These are phyloP conservation scores for Cydonia oblonga DNA, from an alignment of 331 rosid genomes.

Conservation along the genomic window DNA sequence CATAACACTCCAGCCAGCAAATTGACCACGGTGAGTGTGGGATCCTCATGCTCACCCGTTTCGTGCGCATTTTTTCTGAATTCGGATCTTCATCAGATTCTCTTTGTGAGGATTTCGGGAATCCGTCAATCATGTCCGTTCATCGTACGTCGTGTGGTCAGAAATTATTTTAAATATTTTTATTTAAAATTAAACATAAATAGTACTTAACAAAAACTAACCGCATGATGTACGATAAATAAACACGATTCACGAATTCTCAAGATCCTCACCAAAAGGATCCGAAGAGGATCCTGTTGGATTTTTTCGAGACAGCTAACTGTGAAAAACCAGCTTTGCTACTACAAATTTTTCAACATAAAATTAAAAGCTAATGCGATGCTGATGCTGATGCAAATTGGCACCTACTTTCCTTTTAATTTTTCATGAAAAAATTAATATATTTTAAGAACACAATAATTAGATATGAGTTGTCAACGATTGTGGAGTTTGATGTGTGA, in stretches of 20 bases:
- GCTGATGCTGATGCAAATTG: background rate
- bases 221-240: too few relatives aligned
- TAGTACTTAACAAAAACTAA: too few relatives aligned
- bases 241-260: too few relatives aligned
- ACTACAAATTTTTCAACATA: background rate
- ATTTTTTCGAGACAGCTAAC: background rate
- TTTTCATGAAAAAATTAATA: background rate
- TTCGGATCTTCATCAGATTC: too few relatives aligned
- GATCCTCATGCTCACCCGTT: background rate
- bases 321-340: background rate
- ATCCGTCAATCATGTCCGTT: too few relatives aligned
- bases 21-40: background rate
- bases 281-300: too few relatives aligned
- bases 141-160: too few relatives aligned
- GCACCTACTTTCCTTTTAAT: background rate
- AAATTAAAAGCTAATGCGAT: too few relatives aligned
- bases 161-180: too few relatives aligned
- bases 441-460: background rate
- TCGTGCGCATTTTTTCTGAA: background rate
- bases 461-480: conserved; percentile 1
- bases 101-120: too few relatives aligned
- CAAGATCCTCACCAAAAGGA: too few relatives aligned
- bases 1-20: background rate
- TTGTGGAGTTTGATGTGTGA: background rate
- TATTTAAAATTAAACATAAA: too few relatives aligned